These are phyloP conservation scores for Primulina huaijiensis DNA, from an alignment of 257 asterid species.

Conservation along the genomic window DNA sequence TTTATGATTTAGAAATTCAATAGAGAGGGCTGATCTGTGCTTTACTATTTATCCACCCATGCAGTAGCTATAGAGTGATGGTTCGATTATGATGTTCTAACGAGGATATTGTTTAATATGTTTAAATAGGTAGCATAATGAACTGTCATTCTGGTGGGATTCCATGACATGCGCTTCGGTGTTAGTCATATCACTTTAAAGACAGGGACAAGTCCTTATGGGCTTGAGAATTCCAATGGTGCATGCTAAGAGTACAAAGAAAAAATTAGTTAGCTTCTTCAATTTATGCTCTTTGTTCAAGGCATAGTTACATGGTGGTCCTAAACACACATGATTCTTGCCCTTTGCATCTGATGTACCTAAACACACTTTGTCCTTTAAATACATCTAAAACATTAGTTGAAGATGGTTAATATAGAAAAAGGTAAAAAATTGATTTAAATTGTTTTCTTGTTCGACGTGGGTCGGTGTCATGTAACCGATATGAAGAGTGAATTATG, in stretches of 20 bases:
- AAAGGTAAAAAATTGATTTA: background rate
- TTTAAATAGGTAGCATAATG: slow-evolving; percentile 32
- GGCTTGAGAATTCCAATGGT: slow-evolving; percentile 51
- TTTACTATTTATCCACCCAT: background rate
- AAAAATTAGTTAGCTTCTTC: slow-evolving; percentile 28
- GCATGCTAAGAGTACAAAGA: slow-evolving; percentile 31
- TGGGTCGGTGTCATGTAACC: background rate
- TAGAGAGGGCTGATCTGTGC: background rate
- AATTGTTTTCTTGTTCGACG: too few species aligned
- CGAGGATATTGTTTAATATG: slow-evolving; percentile 21
- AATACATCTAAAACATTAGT: slow-evolving; percentile 23
- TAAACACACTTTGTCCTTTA: slow-evolving; percentile 24
- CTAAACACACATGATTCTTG: slow-evolving; percentile 15
- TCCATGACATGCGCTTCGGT: slow-evolving; percentile 59
- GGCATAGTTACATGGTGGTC: slow-evolving; percentile 41
- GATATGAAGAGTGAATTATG: slow-evolving; percentile 42
- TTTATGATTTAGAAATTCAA: background rate
- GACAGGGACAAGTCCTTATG: slow-evolving; percentile 56
- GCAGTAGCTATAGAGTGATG: slow-evolving; percentile 7
- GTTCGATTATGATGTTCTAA: background rate
- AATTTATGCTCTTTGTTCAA: slow-evolving; percentile 27
- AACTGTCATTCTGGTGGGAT: slow-evolving; percentile 33
- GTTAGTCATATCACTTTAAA: slow-evolving; percentile 50
- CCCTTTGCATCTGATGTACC: too few species aligned
- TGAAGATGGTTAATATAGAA: background rate